Percentiles rank a stretch among this genome's conserved stretches.
phyloP scores from a whole-genome alignment of 2,329 filamentous ascomycete species.

The Aspergillus brasiliensis region DNA sequence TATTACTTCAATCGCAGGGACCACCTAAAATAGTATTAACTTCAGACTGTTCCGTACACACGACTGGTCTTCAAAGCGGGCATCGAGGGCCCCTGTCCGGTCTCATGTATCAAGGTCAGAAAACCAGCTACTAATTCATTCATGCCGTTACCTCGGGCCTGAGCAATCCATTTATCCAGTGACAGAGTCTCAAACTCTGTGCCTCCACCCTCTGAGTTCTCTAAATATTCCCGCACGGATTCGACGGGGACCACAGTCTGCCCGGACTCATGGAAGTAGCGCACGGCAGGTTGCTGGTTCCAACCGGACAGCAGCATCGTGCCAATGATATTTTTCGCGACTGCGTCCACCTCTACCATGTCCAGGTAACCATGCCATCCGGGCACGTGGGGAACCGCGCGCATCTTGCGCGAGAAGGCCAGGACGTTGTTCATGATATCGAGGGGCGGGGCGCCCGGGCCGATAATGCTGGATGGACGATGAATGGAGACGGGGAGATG shows the following conservation, averaged over 20 bases:
- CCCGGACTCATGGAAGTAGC: background rate
- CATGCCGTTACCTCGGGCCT: background rate
- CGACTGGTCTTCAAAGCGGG: too few species aligned
- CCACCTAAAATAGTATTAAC: too few species aligned
- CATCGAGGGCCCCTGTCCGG: too few species aligned
- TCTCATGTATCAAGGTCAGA: background rate
- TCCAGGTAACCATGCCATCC: background rate
- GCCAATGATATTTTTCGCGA: background rate
- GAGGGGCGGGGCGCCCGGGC: conserved; percentile 19
- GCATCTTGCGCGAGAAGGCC: background rate
- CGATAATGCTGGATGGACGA: conserved; percentile 29
- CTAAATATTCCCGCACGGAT: background rate
- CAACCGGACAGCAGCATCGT: background rate
- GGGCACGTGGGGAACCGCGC: background rate
- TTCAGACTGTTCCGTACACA: too few species aligned
- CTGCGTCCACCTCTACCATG: background rate
- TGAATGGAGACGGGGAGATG: conserved; percentile 32
- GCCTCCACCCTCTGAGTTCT: background rate
- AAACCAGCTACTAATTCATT: background rate
- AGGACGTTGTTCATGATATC: conserved; percentile 25
- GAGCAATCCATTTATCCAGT: background rate
- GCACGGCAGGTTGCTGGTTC: background rate
- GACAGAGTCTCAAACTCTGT: background rate
- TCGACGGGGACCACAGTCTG: background rate
- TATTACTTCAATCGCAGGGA: too few species aligned